Evolutionary conservation across 371 early-diverging fungal species (phyloP), one percentile per base, ranked within the genome.

Genomic region (Phascolomyces articulosus): DNA sequence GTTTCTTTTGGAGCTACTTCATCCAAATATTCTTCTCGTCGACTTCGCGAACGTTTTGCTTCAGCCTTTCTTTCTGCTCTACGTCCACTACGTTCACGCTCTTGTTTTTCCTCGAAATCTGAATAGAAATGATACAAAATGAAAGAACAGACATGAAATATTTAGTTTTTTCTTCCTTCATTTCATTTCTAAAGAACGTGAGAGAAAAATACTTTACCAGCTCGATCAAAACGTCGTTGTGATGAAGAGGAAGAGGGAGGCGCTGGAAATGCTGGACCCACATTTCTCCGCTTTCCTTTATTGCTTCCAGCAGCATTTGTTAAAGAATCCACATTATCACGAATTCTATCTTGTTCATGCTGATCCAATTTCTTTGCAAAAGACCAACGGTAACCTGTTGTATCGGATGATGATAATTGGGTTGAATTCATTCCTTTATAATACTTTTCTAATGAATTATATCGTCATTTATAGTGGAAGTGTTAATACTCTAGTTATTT

Each of bases 1-100:
- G 90, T 91, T 34, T 87, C 88, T 61, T 87, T 92, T 10, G 96
- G 96, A 7, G 86, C 92, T 0, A 94, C 79, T 70, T 94, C 95
- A 55, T 95, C 94, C 21, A 94, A 67, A 28, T 85, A 84, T 0
- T 78, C 82, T 57, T 93, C 89, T 34, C 87, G 83, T 18, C 78
- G 71, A 53, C 87, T 84, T 23, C 74, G 77, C 21, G 65, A 67
- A 3, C 74, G 75, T 57, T 78, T 85, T 10, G 67, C 64, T 53
- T 90, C 88, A 38, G 80, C 72, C 58, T 86, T 87, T 24, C 82
- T 76, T 23, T 64, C 55, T 0, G 58, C 18, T 40, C 60, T 54
- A 23, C 84, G 77, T 20, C 47, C 55, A 1, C 38, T 1, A 21
- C 68, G 60, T 82, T 89, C 60, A 78, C 78, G 59, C 75, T 90